A percentile compares a stretch with the other conserved stretches of the same genome.
Conservation (phyloP, 1,139 yeast species). For the Yamadazyma triangularis region DNA sequence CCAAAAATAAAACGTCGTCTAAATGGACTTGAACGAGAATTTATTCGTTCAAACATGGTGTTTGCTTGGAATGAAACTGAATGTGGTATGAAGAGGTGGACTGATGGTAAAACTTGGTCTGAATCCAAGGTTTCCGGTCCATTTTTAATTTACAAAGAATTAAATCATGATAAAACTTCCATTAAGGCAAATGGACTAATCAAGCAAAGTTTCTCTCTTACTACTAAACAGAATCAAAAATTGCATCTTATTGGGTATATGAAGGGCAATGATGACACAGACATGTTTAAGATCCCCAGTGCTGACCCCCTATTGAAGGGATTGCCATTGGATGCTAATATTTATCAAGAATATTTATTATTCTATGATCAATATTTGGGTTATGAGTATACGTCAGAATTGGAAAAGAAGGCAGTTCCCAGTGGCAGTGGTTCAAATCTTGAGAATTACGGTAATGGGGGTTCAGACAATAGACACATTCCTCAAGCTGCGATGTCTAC, state of each 20-base stretch:
- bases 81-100: conserved; percentile 74
- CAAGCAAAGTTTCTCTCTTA: conserved; percentile 55
- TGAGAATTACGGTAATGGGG: no score
- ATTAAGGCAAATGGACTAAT: conserved; percentile 45
- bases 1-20: conserved; percentile 58
- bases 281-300: conserved; percentile 12
- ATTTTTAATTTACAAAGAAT: conserved; percentile 60
- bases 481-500: no score
- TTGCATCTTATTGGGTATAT: conserved; percentile 55
- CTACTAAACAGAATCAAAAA: conserved; percentile 46
- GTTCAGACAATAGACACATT: no score
- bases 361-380: conserved; percentile 14
- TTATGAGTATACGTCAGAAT: no score
- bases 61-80: conserved; percentile 70
- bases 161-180: conserved; percentile 31
- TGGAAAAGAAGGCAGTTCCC: no score
- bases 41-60: conserved; percentile 55
- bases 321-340: conserved; percentile 14
- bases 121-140: conserved; percentile 67
- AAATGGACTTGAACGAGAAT: conserved; percentile 51
- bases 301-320: conserved; percentile 16
- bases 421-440: no score
- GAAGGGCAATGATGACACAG: conserved; percentile 4
- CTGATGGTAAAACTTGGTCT: conserved; percentile 70
- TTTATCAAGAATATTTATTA: conserved; percentile 19